phyloP scores from a whole-genome alignment of 331 rosid species.

The Quercus tomentella region DNA sequence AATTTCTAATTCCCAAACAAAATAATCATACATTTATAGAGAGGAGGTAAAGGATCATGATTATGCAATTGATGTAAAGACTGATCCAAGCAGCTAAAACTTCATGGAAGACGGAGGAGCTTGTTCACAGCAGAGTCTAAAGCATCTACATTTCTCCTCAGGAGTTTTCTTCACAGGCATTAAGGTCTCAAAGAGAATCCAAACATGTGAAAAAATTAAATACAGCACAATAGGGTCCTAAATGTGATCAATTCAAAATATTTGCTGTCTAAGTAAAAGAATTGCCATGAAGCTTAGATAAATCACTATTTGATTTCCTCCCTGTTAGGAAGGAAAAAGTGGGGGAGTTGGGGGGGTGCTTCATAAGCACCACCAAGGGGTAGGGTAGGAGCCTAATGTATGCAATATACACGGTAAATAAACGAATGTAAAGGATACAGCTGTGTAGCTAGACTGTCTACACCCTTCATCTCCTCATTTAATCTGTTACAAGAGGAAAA shows the following conservation, averaged over 20 bases:
- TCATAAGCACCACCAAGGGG: slow-evolving; percentile 4
- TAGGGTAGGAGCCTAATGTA: neutral
- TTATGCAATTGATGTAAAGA: neutral
- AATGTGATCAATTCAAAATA: neutral
- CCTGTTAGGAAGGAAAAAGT: neutral
- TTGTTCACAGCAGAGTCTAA: slow-evolving; percentile 73
- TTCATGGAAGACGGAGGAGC: slow-evolving; percentile 66
- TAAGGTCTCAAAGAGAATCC: slow-evolving; percentile 44
- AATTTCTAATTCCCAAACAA: neutral
- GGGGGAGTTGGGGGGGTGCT: neutral
- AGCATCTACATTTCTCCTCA: slow-evolving; percentile 71
- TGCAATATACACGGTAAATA: neutral
- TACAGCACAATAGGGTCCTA: neutral
- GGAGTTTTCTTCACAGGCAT: slow-evolving; percentile 50
- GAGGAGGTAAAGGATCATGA: neutral
- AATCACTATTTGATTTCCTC: neutral
- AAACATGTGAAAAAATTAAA: neutral
- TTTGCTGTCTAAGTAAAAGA: neutral
- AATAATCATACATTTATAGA: neutral
- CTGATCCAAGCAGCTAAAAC: neutral
- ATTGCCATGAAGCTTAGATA: neutral
- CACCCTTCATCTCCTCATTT: slow-evolving; percentile 83
- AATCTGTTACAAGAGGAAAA: slow-evolving; percentile 42
- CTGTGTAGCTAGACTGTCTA: slow-evolving; percentile 60
- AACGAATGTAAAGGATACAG: slow-evolving; percentile 55